A percentile compares a stretch with the other conserved stretches of the same genome.
Conservation (phyloP, 169 alveolate species). For the Cryptosporidium sp. region DNA sequence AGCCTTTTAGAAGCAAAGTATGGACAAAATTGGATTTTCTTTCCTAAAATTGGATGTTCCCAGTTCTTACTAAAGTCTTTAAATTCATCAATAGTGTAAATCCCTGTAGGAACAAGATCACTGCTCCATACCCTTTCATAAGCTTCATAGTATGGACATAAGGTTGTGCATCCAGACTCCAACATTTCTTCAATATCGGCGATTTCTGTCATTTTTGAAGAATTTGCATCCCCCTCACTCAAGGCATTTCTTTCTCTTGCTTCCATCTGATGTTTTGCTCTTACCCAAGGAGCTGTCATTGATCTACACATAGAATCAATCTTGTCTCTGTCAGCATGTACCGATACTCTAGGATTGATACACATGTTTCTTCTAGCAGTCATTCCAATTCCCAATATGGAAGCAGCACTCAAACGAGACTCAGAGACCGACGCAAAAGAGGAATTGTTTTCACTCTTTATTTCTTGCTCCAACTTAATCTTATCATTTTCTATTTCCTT, state of each 20-base stretch:
- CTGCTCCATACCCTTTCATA: constrained; percentile 83
- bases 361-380: constrained; percentile 93
- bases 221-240: constrained; percentile 7
- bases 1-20: constrained; percentile 94
- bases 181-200: constrained; percentile 65
- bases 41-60: constrained; percentile 81
- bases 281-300: constrained; percentile 90
- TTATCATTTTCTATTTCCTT: constrained; percentile 81
- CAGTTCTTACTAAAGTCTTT: constrained; percentile 86
- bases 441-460: not conserved
- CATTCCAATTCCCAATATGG: constrained; percentile 89
- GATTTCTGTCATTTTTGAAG: constrained; percentile 22
- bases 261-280: constrained; percentile 71
- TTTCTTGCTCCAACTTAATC: constrained; percentile 46
- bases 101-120: constrained; percentile 86
- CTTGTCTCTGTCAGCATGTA: constrained; percentile 89
- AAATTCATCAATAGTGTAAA: constrained; percentile 95
- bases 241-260: constrained; percentile 6
- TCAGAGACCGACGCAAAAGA: not conserved
- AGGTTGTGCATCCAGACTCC: constrained; percentile 70
- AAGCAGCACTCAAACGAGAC: not conserved
- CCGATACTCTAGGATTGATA: constrained; percentile 90
- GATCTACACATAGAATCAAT: constrained; percentile 88
- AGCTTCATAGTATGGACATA: constrained; percentile 86
- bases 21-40: constrained; percentile 90